A percentile compares a stretch with the other conserved stretches of the same genome.
Conservation (phyloP, 306 rosid genomes). For the Carpinus fangiana region DNA sequence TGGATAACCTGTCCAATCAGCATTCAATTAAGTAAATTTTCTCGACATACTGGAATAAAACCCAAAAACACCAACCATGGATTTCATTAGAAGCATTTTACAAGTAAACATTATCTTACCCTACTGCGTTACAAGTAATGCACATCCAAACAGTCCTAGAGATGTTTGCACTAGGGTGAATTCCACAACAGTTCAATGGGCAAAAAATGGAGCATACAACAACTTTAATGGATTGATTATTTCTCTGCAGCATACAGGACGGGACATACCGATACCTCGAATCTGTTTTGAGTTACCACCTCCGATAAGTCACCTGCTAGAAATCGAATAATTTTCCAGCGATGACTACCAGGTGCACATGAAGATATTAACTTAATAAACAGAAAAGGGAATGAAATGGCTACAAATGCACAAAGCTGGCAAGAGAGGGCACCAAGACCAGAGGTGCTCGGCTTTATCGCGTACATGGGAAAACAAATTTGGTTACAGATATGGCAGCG, state of each 20-base stretch:
- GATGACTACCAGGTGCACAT: conserved; percentile 87
- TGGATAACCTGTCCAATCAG: background rate
- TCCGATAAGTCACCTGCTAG: conserved; percentile 66
- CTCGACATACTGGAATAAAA: background rate
- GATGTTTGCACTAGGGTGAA: conserved; percentile 25
- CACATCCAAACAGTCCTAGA: conserved; percentile 42
- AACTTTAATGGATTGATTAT: conserved; percentile 31
- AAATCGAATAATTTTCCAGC: conserved; percentile 51
- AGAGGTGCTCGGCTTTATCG: conserved; percentile 64
- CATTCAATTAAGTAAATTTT: background rate
- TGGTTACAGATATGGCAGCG: conserved; percentile 38
- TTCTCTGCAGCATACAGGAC: conserved; percentile 24
- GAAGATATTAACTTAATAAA: conserved; percentile 45
- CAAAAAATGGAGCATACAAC: conserved; percentile 33
- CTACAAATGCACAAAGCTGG: conserved; percentile 44
- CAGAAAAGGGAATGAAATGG: conserved; percentile 40
- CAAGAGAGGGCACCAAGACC: conserved; percentile 39
- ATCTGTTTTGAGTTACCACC: conserved; percentile 74
- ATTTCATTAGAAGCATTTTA: conserved; percentile 34
- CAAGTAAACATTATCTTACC: conserved; percentile 29
- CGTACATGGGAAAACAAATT: conserved; percentile 41
- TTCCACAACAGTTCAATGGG: conserved; percentile 5
- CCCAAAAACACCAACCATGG: conserved; percentile 27
- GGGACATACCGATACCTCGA: conserved; percentile 21
- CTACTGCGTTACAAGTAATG: conserved; percentile 30